Evolutionary conservation across 805 yeast genomes (phyloP).

Genomic region (Zygosaccharomyces bailii): DNA sequence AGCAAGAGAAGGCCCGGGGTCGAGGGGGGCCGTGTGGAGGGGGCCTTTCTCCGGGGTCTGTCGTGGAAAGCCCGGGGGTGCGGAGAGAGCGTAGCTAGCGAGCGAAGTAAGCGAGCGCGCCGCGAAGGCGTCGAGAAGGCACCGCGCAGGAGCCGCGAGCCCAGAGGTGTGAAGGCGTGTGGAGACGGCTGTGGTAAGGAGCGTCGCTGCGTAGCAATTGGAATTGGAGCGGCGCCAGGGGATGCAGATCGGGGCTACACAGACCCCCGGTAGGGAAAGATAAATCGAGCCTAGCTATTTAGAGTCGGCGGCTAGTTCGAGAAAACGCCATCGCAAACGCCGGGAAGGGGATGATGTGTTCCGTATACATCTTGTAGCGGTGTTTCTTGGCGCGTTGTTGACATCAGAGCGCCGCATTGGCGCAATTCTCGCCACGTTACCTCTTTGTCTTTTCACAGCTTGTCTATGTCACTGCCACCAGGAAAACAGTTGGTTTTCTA

Average conservation of each 20-base stretch:
- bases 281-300: not conserved
- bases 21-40: not conserved
- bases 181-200: not conserved
- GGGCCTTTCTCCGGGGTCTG: not conserved
- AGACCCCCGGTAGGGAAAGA: not conserved
- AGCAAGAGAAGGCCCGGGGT: not conserved
- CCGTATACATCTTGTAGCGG: not conserved
- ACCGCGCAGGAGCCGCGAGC: too few species aligned
- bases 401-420: not conserved
- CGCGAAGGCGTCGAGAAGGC: too few species aligned
- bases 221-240: too few species aligned
- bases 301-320: not conserved
- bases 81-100: constrained; percentile 1
- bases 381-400: not conserved
- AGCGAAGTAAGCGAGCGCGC: too few species aligned
- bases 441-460: not conserved
- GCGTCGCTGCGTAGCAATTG: too few species aligned
- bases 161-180: not conserved
- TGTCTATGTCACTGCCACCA: too few species aligned
- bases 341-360: not conserved
- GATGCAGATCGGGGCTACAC: too few species aligned
- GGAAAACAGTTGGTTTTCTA: too few species aligned
- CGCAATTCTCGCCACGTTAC: too few species aligned
- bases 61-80: constrained; percentile 3
- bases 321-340: not conserved